Evolutionary conservation across 805 yeast genomes (phyloP).

Genomic region (Nematodospora valgi): DNA sequence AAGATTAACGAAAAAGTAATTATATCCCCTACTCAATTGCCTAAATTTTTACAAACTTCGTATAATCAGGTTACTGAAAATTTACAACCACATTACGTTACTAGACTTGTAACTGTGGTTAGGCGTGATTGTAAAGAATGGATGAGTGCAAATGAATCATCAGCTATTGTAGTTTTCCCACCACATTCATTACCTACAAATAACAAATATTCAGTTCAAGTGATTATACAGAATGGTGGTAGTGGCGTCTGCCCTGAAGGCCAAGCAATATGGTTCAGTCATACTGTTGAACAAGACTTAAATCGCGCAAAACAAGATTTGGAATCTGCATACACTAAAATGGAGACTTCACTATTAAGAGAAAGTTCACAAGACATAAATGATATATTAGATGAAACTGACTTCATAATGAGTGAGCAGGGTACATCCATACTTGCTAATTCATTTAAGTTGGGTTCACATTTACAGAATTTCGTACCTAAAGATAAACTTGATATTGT

Average conservation of each 20-base stretch:
- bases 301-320: slow-evolving; percentile 71
- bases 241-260: slow-evolving; percentile 85
- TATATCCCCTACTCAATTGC: slow-evolving; percentile 65
- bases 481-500: slow-evolving; percentile 55
- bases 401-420: slow-evolving; percentile 22
- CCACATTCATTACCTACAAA: slow-evolving; percentile 66
- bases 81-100: slow-evolving; percentile 50
- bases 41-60: slow-evolving; percentile 40
- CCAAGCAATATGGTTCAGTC: slow-evolving; percentile 86
- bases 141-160: slow-evolving; percentile 68
- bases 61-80: slow-evolving; percentile 40
- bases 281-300: slow-evolving; percentile 66
- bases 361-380: slow-evolving; percentile 56
- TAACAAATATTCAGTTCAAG: slow-evolving; percentile 78
- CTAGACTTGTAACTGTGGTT: slow-evolving; percentile 78
- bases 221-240: slow-evolving; percentile 80
- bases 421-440: slow-evolving; percentile 46
- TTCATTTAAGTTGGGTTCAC: slow-evolving; percentile 82
- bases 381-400: slow-evolving; percentile 51
- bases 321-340: slow-evolving; percentile 72
- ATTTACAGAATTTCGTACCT: slow-evolving; percentile 81
- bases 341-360: slow-evolving; percentile 77
- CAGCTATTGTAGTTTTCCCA: slow-evolving; percentile 90
- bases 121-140: slow-evolving; percentile 87
- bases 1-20: slow-evolving; percentile 77